These are phyloP conservation scores for Stephania cephalantha DNA, from an alignment of 164 flowering plant species.

Conservation along the genomic window DNA sequence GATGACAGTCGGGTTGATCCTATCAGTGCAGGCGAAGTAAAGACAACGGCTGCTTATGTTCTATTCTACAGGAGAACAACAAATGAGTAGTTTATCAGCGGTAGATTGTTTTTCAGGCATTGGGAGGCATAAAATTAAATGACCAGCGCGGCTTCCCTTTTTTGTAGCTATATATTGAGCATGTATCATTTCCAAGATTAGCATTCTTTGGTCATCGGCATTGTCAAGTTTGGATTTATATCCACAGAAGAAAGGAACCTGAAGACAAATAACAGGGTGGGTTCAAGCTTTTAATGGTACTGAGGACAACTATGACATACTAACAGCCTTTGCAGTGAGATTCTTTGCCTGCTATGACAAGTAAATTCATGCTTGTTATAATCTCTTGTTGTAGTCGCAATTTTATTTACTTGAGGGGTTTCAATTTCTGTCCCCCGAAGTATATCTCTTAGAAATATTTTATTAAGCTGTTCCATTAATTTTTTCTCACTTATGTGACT, in stretches of 20 bases:
- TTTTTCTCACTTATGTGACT: background rate
- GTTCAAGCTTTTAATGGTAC: conserved; percentile 14
- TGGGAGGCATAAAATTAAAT: conserved; percentile 11
- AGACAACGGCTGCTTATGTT: conserved; percentile 90
- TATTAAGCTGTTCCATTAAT: conserved; percentile 3
- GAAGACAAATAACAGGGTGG: background rate
- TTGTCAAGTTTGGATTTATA: conserved; percentile 9
- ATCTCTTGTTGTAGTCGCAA: conserved; percentile 3
- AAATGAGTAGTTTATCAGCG: conserved; percentile 22
- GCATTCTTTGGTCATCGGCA: conserved; percentile 16
- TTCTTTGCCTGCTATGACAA: conserved; percentile 7
- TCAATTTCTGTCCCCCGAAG: background rate
- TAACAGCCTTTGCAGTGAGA: conserved; percentile 15
- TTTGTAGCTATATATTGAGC: conserved; percentile 15
- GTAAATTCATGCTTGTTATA: conserved; percentile 4
- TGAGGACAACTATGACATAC: conserved; percentile 25
- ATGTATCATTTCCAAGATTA: conserved; percentile 12
- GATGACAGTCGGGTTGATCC: conserved; percentile 76
- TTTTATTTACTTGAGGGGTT: conserved; percentile 7
- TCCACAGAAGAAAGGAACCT: conserved; percentile 6
- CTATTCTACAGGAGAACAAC: conserved; percentile 79
- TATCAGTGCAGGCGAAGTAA: conserved; percentile 58
- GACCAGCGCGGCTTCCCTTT: conserved; percentile 11
- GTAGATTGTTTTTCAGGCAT: conserved; percentile 5
- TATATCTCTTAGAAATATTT: conserved; percentile 3